Evolutionary conservation across 257 asterid species (phyloP).

Genomic region (Ajuga chamaepitys): DNA sequence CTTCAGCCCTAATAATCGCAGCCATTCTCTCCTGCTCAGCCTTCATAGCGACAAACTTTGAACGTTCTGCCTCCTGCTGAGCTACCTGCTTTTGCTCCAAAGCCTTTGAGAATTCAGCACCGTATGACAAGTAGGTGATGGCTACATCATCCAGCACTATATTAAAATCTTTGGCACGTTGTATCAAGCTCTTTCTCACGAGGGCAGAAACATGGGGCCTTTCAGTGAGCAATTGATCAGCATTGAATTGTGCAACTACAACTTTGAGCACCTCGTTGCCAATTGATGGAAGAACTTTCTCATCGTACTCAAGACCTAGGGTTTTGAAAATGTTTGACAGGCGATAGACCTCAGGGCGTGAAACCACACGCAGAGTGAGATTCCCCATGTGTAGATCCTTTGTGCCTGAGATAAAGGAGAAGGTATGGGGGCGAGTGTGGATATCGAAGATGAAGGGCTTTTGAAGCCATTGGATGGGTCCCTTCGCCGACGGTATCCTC

Average conservation of each 20-base stretch:
- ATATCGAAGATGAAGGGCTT: constrained; percentile 83
- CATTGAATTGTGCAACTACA: constrained; percentile 93
- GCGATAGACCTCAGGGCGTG: constrained; percentile 69
- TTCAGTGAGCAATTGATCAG: constrained; percentile 88
- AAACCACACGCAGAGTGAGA: constrained; percentile 81
- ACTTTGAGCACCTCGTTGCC: constrained; percentile 89
- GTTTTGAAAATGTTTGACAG: constrained; percentile 74
- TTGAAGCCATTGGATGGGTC: constrained; percentile 97
- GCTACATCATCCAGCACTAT: constrained; percentile 89
- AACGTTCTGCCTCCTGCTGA: constrained; percentile 96
- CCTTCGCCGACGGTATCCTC: constrained; percentile 79
- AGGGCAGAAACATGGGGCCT: constrained; percentile 91
- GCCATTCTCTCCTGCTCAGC: constrained; percentile 83
- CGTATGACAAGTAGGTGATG: constrained; percentile 83
- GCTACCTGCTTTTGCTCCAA: constrained; percentile 99
- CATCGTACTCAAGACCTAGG: constrained; percentile 87
- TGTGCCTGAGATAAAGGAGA: constrained; percentile 76
- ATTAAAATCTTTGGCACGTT: constrained; percentile 86
- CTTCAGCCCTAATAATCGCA: constrained; percentile 64
- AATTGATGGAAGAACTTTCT: constrained; percentile 89
- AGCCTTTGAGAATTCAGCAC: constrained; percentile 84
- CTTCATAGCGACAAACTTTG: constrained; percentile 82
- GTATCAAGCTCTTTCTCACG: constrained; percentile 73
- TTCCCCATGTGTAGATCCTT: constrained; percentile 98
- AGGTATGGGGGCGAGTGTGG: constrained; percentile 83